Evolutionary conservation across 257 asterid species (phyloP), one percentile per base, ranked within the genome.

Genomic region (Hygrophila difformis): DNA sequence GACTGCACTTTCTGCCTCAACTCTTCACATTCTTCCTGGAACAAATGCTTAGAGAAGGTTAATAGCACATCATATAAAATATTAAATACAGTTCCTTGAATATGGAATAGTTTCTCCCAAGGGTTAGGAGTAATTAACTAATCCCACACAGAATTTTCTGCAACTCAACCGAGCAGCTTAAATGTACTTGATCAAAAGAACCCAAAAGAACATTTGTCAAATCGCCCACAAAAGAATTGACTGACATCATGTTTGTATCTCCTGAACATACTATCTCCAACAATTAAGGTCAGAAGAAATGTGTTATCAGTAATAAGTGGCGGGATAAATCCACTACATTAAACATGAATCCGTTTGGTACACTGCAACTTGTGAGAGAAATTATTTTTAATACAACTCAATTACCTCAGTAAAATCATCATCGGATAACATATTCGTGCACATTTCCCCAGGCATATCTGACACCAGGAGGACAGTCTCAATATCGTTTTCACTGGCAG

Each of bases 11-110:
- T 84, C 14, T 52, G 57, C 55, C 50, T 62, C 70, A 87, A 61
- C 29, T 74, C 85, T 24, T 62, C 71, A 49, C 88, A 78, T 68
- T 87, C 95, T 59, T 66, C 93, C 97, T 87, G 79, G 41, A 60
- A 67, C 33, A 59, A 19, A 33, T 9, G 10, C n/a, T n/a, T n/a
- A n/a, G n/a, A n/a, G n/a, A n/a, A n/a, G n/a, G n/a, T n/a, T n/a
- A n/a, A n/a, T n/a, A n/a, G n/a, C n/a, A n/a, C n/a, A n/a, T n/a
- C n/a, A n/a, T n/a, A n/a, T n/a, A n/a, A n/a, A n/a, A n/a, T n/a
- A n/a, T n/a, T n/a, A n/a, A n/a, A n/a, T n/a, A n/a, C n/a, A n/a
- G n/a, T n/a, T n/a, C n/a, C n/a, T n/a, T n/a, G n/a, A n/a, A n/a
- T n/a, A n/a, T n/a, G n/a, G n/a, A n/a, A n/a, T n/a, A n/a, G n/a